phyloP scores from a whole-genome alignment of 768 basidiomycete genomes.

The Kwoniella bestiolae region DNA sequence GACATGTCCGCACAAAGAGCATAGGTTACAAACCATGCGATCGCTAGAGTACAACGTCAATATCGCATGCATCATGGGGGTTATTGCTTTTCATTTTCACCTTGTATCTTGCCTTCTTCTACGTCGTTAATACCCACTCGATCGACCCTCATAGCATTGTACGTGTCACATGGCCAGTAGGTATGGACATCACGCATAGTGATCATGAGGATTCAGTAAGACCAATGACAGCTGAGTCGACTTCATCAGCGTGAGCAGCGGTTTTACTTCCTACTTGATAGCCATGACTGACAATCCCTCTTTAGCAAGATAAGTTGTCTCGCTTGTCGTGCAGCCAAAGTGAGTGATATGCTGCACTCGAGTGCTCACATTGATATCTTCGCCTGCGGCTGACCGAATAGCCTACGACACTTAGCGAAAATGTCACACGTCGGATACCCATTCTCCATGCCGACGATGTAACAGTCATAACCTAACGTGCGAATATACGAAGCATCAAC shows the following conservation, averaged over 20 bases:
- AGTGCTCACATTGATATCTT: neutral
- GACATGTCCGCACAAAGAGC: too few relatives aligned
- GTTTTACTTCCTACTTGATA: conserved; percentile 3
- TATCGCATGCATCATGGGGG: too few relatives aligned
- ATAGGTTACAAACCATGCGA: too few relatives aligned
- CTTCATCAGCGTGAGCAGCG: conserved; percentile 2
- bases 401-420: conserved; percentile 4
- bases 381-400: neutral
- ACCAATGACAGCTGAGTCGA: neutral
- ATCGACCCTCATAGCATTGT: too few relatives aligned
- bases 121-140: too few relatives aligned
- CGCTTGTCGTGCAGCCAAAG: conserved; percentile 21
- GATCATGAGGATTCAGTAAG: neutral
- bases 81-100: too few relatives aligned
- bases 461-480: conserved; percentile 7
- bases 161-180: too few relatives aligned
- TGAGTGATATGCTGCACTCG: neutral
- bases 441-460: conserved; percentile 11
- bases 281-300: neutral
- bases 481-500: conserved; percentile 19
- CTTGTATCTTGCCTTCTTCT: too few relatives aligned
- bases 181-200: neutral
- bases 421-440: conserved; percentile 10
- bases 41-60: too few relatives aligned
- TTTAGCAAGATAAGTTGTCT: conserved; percentile 20